These are phyloP conservation scores for Monosporascus sp. DNA, from an alignment of 2,329 filamentous ascomycete genomes.

Conservation along the genomic window DNA sequence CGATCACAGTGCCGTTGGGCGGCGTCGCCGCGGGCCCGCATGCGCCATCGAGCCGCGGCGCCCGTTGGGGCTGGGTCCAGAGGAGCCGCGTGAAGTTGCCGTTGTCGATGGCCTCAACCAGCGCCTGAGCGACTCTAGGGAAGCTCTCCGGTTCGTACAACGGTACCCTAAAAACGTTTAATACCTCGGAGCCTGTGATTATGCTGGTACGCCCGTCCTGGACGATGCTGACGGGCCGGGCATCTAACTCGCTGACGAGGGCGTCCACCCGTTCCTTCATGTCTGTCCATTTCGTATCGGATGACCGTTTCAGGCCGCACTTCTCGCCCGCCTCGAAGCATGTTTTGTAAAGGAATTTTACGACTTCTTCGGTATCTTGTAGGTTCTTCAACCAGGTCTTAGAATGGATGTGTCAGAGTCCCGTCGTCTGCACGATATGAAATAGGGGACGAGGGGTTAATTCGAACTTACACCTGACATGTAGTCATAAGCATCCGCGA, in stretches of 20 bases:
- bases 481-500: slow-evolving; percentile 34
- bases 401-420: not conserved
- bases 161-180: slow-evolving; percentile 16
- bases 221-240: slow-evolving; percentile 19
- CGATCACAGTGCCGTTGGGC: not conserved
- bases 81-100: slow-evolving; percentile 21
- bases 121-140: slow-evolving; percentile 2
- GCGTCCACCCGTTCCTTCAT: slow-evolving; percentile 28
- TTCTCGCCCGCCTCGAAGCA: slow-evolving; percentile 27
- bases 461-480: slow-evolving; percentile 20
- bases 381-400: slow-evolving; percentile 32
- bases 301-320: slow-evolving; percentile 24
- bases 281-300: slow-evolving; percentile 22
- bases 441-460: not conserved
- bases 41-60: slow-evolving; percentile 4
- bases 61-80: not conserved
- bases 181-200: slow-evolving; percentile 29
- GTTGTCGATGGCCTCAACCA: slow-evolving; percentile 14
- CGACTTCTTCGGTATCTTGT: slow-evolving; percentile 31
- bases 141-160: slow-evolving; percentile 25
- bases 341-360: slow-evolving; percentile 28
- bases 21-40: slow-evolving; percentile 1
- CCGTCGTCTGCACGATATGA: not conserved
- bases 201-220: slow-evolving; percentile 8
- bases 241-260: slow-evolving; percentile 25